phyloP scores from a whole-genome alignment of 2,329 filamentous ascomycete genomes.

The Boeremia exigua region DNA sequence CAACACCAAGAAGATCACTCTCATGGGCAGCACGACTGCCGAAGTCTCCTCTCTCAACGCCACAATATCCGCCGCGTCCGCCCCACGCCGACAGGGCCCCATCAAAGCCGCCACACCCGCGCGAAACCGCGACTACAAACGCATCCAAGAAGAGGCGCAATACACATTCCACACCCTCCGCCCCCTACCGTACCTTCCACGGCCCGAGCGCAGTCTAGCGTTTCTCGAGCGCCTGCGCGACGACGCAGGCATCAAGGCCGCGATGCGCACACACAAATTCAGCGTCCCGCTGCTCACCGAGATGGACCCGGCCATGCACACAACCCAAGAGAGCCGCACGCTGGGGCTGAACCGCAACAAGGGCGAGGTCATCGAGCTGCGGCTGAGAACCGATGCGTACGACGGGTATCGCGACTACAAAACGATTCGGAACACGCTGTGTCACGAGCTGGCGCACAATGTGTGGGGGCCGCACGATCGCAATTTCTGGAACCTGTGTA shows the following conservation, averaged over 20 bases:
- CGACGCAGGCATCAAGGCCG: constrained; percentile 82
- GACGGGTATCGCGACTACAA: constrained; percentile 94
- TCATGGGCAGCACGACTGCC: constrained; percentile 68
- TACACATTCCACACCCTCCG: constrained; percentile 85
- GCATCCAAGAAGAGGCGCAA: constrained; percentile 62
- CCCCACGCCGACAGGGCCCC: constrained; percentile 48
- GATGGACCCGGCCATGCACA: constrained; percentile 90
- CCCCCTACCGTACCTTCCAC: constrained; percentile 78
- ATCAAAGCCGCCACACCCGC: constrained; percentile 50
- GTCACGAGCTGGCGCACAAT: constrained; percentile 94
- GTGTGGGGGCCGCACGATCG: constrained; percentile 83
- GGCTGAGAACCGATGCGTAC: constrained; percentile 89
- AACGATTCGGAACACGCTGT: constrained; percentile 88
- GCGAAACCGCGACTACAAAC: constrained; percentile 54
- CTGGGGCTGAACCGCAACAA: constrained; percentile 86
- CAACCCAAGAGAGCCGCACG: constrained; percentile 79
- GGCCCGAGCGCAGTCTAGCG: constrained; percentile 71
- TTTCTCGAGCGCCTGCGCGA: constrained; percentile 78
- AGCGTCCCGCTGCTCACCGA: constrained; percentile 86
- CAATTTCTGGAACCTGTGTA: constrained; percentile 88
- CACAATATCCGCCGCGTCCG: constrained; percentile 47
- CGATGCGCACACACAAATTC: constrained; percentile 86
- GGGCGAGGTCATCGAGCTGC: constrained; percentile 88
- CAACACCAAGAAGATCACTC: constrained; percentile 65
- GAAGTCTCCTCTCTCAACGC: constrained; percentile 63